Base-by-base conservation (phyloP, 176 grass and related monocot genomes). In the Cymbopogon citratus region DNA sequence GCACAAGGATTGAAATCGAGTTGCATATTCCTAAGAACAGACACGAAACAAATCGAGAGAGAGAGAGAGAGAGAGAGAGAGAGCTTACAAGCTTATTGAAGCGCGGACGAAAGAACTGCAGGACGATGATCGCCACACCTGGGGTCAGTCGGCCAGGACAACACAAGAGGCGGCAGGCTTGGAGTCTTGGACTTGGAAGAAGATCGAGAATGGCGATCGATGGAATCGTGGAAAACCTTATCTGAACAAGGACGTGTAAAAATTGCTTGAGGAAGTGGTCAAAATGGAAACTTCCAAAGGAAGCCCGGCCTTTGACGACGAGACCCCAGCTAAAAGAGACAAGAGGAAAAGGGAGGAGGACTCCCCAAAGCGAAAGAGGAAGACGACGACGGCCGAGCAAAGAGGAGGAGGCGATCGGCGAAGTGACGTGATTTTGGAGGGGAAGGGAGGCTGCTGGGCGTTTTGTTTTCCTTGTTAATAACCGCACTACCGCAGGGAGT, bases 401-500 rank as follows among this genome's bases (percentile, higher is more conserved):
- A 57, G 52, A 57, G 19, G 1, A 0, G 1, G 34, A 16, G 75
- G 14, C 70, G 43, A 51, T 45, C 25, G 33, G 14, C 14, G 49
- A 6, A 54, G 49, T 54, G 51, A 56, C 51, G 51, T 56, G 51
- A 1, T 59, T 81, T 57, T 18, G 64, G 12, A 54, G 11, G 23
- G 57, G 29, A 54, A 6, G 23, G 57, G 29, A 28, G 38, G 45
- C 57, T 57, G n/a, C 38, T 6, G 2, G 31, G 31, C 76, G 29
- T 70, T 84, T 69, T 69, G n/a, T 69, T 25, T 15, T 25, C 27
- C 12, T 23, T 33, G 31, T 33, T 33, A 33, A 12, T 26, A 88
- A 84, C 81, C 11, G 81, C 62, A 68, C 34, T 84, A 84, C 81
- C 11, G 81, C 62, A 68, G 44, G 57, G 83, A 72, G 87, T 89